These are phyloP conservation scores for Daedaleopsis nitida DNA, from an alignment of 768 basidiomycete species.

Conservation along the genomic window DNA sequence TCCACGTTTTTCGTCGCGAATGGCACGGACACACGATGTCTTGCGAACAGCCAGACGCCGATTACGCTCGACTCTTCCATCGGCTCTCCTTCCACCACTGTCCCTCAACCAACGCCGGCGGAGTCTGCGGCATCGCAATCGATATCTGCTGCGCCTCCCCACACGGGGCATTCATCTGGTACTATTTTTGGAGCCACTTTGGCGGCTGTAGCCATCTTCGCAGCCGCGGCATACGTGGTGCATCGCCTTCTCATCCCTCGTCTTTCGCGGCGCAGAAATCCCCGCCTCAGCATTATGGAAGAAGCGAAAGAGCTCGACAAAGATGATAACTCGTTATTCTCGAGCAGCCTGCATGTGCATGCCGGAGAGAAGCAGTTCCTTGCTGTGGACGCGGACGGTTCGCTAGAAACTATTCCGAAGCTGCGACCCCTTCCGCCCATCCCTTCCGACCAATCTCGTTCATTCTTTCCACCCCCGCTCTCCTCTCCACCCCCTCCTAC, in stretches of 20 bases:
- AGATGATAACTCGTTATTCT: not conserved
- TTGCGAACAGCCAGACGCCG: conserved; percentile 21
- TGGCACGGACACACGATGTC: conserved; percentile 37
- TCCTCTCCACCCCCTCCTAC: not conserved
- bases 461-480: not conserved
- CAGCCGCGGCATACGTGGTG: not conserved
- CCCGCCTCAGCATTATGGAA: not conserved
- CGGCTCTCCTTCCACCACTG: not conserved
- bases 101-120: not conserved
- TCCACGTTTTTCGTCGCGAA: conserved; percentile 37
- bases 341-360: not conserved
- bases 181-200: not conserved
- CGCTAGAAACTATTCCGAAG: conserved; percentile 54
- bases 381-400: conserved; percentile 37
- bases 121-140: not conserved
- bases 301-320: not conserved
- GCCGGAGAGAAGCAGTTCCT: not conserved
- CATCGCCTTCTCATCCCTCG: not conserved
- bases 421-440: conserved; percentile 6
- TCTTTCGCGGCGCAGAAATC: not conserved
- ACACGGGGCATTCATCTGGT: not conserved
- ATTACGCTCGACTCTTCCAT: not conserved
- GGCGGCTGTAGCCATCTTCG: not conserved
- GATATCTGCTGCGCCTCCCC: not conserved
- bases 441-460: not conserved